A percentile compares a stretch with the other conserved stretches of the same genome.
These are phyloP conservation scores for Salix koriyanagi DNA, from an alignment of 345 rosid genomes.

Conservation along the genomic window DNA sequence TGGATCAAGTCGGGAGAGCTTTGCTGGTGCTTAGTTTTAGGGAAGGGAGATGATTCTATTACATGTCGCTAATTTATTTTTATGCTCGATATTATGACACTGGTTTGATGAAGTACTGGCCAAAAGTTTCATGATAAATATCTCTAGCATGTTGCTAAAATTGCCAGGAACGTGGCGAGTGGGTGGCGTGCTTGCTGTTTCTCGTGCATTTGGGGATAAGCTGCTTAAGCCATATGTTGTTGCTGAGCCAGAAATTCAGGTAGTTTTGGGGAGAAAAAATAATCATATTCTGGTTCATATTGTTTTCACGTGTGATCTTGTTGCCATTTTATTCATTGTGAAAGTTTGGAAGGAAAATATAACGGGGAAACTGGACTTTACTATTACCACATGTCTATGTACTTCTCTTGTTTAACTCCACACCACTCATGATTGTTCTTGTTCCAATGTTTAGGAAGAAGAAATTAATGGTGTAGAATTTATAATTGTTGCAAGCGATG, in stretches of 20 bases:
- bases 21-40: not conserved
- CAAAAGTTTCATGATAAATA: not conserved
- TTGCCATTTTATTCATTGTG: not conserved
- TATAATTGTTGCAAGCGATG: slow-evolving; percentile 58
- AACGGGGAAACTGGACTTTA: not conserved
- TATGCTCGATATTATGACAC: not conserved
- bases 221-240: slow-evolving; percentile 56
- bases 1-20: not conserved
- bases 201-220: slow-evolving; percentile 65
- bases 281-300: not conserved
- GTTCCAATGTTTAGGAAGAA: slow-evolving; percentile 41
- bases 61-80: not conserved
- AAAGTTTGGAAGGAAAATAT: not conserved
- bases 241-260: slow-evolving; percentile 73
- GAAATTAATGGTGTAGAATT: slow-evolving; percentile 46
- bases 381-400: not conserved
- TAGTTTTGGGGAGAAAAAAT: not conserved
- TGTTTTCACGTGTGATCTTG: not conserved
- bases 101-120: not conserved
- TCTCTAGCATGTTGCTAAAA: slow-evolving; percentile 3
- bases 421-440: slow-evolving; percentile 4
- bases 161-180: slow-evolving; percentile 50
- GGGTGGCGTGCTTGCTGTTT: slow-evolving; percentile 50
- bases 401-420: not conserved
- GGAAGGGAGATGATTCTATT: not conserved